Conservation (phyloP, 2,329 filamentous ascomycete genomes). For the Calonectria henricotiae region DNA sequence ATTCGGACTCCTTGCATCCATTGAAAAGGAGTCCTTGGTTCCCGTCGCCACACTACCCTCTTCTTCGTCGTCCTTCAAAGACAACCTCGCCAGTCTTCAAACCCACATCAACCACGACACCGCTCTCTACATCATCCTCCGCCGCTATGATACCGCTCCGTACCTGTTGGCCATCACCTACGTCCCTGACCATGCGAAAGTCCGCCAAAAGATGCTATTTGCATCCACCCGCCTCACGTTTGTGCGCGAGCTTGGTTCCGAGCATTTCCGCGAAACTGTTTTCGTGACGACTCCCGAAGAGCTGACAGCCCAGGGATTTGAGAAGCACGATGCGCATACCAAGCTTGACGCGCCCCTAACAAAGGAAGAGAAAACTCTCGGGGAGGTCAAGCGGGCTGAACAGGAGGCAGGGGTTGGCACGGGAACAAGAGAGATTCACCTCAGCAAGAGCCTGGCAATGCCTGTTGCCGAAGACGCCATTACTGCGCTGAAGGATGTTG, state of each 20-base stretch:
- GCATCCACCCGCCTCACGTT: constrained; percentile 84
- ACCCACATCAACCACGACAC: constrained; percentile 77
- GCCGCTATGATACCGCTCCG: constrained; percentile 74
- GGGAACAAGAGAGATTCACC: constrained; percentile 71
- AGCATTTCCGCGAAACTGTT: constrained; percentile 84
- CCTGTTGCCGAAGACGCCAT: constrained; percentile 76
- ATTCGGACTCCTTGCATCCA: constrained; percentile 82
- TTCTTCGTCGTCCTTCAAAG: constrained; percentile 71
- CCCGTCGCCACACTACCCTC: constrained; percentile 72
- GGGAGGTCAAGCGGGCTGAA: constrained; percentile 83
- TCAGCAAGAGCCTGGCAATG: constrained; percentile 73
- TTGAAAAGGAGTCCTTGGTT: constrained; percentile 78
- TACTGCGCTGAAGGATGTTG: constrained; percentile 75
- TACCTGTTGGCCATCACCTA: constrained; percentile 82
- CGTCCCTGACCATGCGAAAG: constrained; percentile 83
- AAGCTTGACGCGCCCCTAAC: constrained; percentile 80
- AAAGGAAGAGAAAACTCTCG: constrained; percentile 81
- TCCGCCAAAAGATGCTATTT: constrained; percentile 91
- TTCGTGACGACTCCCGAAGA: constrained; percentile 81
- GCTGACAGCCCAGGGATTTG: constrained; percentile 79
- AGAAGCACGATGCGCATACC: constrained; percentile 79
- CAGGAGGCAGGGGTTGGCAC: constrained; percentile 82
- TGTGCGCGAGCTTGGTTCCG: constrained; percentile 82
- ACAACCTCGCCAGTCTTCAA: constrained; percentile 76
- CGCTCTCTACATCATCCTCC: constrained; percentile 83